phyloP scores from a whole-genome alignment of 2,329 filamentous ascomycete genomes.

The Grosmannia penicillata region DNA sequence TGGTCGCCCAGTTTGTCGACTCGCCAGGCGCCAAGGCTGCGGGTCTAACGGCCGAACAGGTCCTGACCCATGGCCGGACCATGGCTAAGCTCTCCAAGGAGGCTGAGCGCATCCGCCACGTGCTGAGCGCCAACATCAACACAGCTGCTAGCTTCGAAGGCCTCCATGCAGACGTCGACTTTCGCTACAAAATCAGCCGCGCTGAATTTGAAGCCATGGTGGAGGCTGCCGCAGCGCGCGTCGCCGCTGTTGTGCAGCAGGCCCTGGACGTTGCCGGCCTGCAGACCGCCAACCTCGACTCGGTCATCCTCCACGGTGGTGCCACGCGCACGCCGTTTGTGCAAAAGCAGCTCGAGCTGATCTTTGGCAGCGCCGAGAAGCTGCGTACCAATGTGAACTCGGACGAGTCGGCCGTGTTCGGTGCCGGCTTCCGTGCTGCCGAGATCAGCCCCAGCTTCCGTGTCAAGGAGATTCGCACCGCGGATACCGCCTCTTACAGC shows the following conservation, averaged over 20 bases:
- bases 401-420: slow-evolving; percentile 91
- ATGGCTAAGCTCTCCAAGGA: slow-evolving; percentile 89
- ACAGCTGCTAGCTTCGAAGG: slow-evolving; percentile 72
- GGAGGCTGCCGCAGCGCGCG: slow-evolving; percentile 49
- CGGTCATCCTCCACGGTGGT: slow-evolving; percentile 86
- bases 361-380: slow-evolving; percentile 59
- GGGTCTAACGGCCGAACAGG: slow-evolving; percentile 43
- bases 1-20: slow-evolving; percentile 65
- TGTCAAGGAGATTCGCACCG: slow-evolving; percentile 85
- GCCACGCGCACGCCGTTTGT: slow-evolving; percentile 86
- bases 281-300: slow-evolving; percentile 62
- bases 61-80: slow-evolving; percentile 66
- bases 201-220: slow-evolving; percentile 70
- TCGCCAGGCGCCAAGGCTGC: slow-evolving; percentile 52
- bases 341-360: slow-evolving; percentile 70
- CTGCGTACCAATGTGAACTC: slow-evolving; percentile 90
- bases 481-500: slow-evolving; percentile 62
- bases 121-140: slow-evolving; percentile 85
- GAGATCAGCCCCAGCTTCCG: slow-evolving; percentile 88
- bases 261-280: slow-evolving; percentile 63
- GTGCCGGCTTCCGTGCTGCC: slow-evolving; percentile 86
- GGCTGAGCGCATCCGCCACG: slow-evolving; percentile 70
- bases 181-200: slow-evolving; percentile 78
- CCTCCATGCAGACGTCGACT: slow-evolving; percentile 81
- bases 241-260: slow-evolving; percentile 53